A percentile compares a stretch with the other conserved stretches of the same genome.
phyloP scores from a whole-genome alignment of 2,329 filamentous ascomycete species.

The Penicillium sp. region DNA sequence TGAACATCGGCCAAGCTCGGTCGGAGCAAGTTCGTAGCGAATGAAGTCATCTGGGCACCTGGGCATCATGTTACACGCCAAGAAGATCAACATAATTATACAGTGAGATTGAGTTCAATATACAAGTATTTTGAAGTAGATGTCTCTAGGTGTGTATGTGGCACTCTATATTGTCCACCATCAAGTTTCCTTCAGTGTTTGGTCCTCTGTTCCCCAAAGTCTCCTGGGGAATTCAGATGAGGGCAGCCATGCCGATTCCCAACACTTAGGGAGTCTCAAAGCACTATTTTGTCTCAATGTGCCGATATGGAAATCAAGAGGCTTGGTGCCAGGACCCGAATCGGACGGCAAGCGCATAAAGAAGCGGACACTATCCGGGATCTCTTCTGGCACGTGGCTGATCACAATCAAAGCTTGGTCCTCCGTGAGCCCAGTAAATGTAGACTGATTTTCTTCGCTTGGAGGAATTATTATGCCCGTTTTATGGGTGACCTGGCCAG shows the following conservation, averaged over 20 bases:
- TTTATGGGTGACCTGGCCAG: constrained; percentile 53
- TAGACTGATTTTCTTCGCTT: neutral
- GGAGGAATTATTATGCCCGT: too few relatives aligned
- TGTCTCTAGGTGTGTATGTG: neutral
- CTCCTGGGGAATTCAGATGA: constrained; percentile 7
- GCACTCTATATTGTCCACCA: constrained; percentile 7
- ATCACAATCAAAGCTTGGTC: constrained; percentile 87
- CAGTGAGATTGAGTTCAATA: neutral
- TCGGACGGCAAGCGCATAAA: constrained; percentile 76
- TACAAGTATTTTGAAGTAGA: constrained; percentile 3
- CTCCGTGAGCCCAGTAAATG: constrained; percentile 60
- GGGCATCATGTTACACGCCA: too few relatives aligned
- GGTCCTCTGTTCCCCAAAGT: too few relatives aligned
- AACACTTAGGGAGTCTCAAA: constrained; percentile 26
- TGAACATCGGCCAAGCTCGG: neutral
- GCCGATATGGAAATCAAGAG: constrained; percentile 36
- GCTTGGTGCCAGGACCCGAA: constrained; percentile 17
- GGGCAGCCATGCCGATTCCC: constrained; percentile 34
- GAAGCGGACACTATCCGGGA: constrained; percentile 78
- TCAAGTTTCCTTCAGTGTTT: neutral
- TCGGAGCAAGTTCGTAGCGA: neutral
- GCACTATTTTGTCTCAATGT: constrained; percentile 22
- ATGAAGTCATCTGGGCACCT: too few relatives aligned
- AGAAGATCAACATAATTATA: neutral
- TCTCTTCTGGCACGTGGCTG: constrained; percentile 86